phyloP scores from a whole-genome alignment of 148 eudicot species.

The Hydrangea macrophylla region DNA sequence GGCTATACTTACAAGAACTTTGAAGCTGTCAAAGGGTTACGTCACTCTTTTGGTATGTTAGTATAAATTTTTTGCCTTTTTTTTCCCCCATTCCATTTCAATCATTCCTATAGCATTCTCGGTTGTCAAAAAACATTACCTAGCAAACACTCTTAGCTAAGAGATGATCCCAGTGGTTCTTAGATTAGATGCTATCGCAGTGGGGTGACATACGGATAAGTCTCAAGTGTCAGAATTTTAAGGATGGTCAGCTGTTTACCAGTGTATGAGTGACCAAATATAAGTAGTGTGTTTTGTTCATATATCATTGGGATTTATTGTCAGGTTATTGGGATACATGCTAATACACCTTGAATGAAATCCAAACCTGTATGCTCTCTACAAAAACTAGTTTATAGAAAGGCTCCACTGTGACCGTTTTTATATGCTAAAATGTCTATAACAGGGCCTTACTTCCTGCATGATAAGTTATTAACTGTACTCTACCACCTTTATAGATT shows the following conservation, averaged over 20 bases:
- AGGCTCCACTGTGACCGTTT: too few species aligned
- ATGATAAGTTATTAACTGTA: too few species aligned
- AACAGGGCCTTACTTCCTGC: too few species aligned
- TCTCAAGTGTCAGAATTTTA: not conserved
- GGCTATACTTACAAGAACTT: slow-evolving; percentile 67
- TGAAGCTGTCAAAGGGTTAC: slow-evolving; percentile 43
- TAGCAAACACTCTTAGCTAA: not conserved
- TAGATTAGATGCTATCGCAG: not conserved
- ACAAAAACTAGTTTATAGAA: too few species aligned
- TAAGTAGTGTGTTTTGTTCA: not conserved
- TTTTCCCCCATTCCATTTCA: not conserved
- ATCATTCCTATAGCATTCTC: slow-evolving; percentile 2
- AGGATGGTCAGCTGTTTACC: not conserved
- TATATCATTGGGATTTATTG: too few species aligned
- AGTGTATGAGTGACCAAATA: not conserved
- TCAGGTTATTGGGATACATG: too few species aligned
- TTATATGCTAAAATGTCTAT: too few species aligned
- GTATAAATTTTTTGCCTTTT: not conserved
- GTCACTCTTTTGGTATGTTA: slow-evolving; percentile 30
- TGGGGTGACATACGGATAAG: not conserved
- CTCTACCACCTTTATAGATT: too few species aligned
- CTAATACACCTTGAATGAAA: too few species aligned
- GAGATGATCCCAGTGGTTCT: not conserved
- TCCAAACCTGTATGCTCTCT: too few species aligned
- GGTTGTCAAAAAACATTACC: not conserved